phyloP scores from a whole-genome alignment of 2,329 filamentous ascomycete genomes.

The Fusarium avenaceum region DNA sequence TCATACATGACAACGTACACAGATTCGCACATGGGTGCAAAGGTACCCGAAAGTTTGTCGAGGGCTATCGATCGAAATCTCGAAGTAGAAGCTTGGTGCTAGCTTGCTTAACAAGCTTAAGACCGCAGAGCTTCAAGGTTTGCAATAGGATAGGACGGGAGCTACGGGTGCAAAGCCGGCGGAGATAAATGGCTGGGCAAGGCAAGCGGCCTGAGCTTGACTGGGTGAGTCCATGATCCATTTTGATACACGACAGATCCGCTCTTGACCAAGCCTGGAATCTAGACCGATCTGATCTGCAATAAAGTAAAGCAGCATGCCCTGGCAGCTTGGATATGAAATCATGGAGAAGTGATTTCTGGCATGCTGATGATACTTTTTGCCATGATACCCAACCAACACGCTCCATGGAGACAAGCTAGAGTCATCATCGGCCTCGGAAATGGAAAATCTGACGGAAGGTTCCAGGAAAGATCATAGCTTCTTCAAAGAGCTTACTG shows the following conservation, averaged over 20 bases:
- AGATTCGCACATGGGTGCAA: conserved; percentile 19
- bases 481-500: no score
- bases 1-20: conserved; percentile 1
- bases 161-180: conserved; percentile 20
- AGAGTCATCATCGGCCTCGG: conserved; percentile 2
- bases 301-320: conserved; percentile 2
- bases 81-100: background rate
- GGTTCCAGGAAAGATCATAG: no score
- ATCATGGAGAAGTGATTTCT: conserved; percentile 20
- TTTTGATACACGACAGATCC: no score
- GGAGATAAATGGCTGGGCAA: conserved; percentile 16
- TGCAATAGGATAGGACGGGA: conserved; percentile 15
- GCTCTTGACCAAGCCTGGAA: background rate
- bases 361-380: conserved; percentile 5
- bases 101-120: conserved; percentile 5
- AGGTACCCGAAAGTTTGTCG: conserved; percentile 8
- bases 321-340: background rate
- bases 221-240: background rate
- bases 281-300: conserved; percentile 22
- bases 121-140: conserved; percentile 3
- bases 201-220: background rate
- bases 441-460: background rate
- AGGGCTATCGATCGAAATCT: conserved; percentile 14
- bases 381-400: background rate
- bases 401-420: conserved; percentile 13